Evolutionary conservation across 1,284 basidiomycete species (phyloP).

Genomic region (Boletus sp.): DNA sequence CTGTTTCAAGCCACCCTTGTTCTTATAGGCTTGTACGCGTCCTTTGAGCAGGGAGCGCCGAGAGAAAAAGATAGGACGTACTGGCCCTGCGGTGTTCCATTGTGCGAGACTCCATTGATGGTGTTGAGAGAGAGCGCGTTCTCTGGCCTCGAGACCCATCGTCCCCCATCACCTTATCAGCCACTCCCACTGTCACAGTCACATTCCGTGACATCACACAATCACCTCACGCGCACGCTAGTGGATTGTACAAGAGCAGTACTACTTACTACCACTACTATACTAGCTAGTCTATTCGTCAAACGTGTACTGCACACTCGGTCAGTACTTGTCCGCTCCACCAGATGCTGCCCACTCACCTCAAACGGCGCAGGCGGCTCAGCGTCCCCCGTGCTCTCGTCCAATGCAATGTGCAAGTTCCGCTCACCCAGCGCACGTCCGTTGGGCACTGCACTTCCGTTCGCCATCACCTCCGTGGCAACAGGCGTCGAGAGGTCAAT

Average conservation of each 20-base stretch:
- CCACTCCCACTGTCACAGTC: constrained; percentile 25
- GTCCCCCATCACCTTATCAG: constrained; percentile 28
- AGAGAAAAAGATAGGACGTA: constrained; percentile 33
- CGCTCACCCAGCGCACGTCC: constrained; percentile 26
- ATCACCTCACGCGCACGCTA: constrained; percentile 7
- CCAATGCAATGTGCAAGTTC: constrained; percentile 56
- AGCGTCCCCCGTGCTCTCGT: constrained; percentile 72
- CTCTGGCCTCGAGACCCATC: neutral
- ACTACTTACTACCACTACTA: neutral
- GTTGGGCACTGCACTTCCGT: constrained; percentile 24
- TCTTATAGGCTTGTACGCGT: constrained; percentile 56
- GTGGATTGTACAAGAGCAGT: no score
- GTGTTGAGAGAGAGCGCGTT: constrained; percentile 28
- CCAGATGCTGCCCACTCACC: constrained; percentile 69
- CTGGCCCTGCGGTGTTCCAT: constrained; percentile 65
- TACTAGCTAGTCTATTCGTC: constrained; percentile 1
- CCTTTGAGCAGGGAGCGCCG: neutral
- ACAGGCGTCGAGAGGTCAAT: constrained; percentile 61
- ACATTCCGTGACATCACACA: neutral
- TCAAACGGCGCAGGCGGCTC: constrained; percentile 76
- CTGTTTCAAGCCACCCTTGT: constrained; percentile 78
- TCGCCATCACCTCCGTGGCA: constrained; percentile 22
- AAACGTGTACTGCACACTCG: constrained; percentile 18
- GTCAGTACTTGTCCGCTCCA: constrained; percentile 10
- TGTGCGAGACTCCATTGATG: constrained; percentile 51